phyloP scores from a whole-genome alignment of 2,329 filamentous ascomycete genomes.

The Monilinia polystroma region DNA sequence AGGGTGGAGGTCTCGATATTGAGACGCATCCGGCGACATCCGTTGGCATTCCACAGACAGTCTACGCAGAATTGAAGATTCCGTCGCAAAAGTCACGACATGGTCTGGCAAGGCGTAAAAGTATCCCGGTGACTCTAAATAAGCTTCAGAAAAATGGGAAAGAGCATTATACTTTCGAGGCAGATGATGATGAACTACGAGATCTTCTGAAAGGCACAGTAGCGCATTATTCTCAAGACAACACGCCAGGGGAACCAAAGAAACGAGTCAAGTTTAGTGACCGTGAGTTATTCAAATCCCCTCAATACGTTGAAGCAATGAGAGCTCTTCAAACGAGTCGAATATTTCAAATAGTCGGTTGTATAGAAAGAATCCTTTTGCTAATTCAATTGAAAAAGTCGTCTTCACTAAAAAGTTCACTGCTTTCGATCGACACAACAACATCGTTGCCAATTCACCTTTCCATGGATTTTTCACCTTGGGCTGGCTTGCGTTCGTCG shows the following conservation, averaged over 20 bases:
- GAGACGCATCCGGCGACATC: constrained; percentile 25
- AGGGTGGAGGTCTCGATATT: constrained; percentile 40
- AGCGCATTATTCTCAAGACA: constrained; percentile 34
- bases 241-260: constrained; percentile 31
- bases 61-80: constrained; percentile 30
- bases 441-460: constrained; percentile 60
- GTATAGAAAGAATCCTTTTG: neutral
- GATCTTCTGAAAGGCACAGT: constrained; percentile 35
- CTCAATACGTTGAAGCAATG: neutral
- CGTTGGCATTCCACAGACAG: constrained; percentile 24
- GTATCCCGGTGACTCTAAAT: constrained; percentile 37
- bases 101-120: constrained; percentile 30
- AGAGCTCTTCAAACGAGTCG: neutral
- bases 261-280: constrained; percentile 46
- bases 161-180: constrained; percentile 36
- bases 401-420: constrained; percentile 74
- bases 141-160: constrained; percentile 33
- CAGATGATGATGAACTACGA: constrained; percentile 34
- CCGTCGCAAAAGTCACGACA: constrained; percentile 23
- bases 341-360: neutral
- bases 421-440: constrained; percentile 72
- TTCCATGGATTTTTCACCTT: constrained; percentile 80
- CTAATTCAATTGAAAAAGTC: constrained; percentile 40
- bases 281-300: constrained; percentile 26
- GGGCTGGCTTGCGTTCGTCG: constrained; percentile 69